Percentiles rank a stretch among this genome's conserved stretches.
phyloP scores from a whole-genome alignment of 495 filamentous ascomycete species.

The Xylona heveae region DNA sequence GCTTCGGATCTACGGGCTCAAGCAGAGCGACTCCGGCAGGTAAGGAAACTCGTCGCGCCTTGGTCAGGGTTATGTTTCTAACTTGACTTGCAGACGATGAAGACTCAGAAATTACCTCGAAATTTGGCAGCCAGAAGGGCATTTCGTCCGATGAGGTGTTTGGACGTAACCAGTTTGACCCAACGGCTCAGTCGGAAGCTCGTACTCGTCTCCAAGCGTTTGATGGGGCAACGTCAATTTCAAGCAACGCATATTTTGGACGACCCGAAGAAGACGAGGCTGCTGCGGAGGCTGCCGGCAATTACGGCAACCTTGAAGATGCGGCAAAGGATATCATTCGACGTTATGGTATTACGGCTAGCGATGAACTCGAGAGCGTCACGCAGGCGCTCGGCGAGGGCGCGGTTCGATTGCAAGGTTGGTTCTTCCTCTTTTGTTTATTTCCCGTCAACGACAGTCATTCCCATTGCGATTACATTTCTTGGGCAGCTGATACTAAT shows the following conservation, averaged over 20 bases:
- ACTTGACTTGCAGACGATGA: conserved; percentile 31
- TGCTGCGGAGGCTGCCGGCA: conserved; percentile 31
- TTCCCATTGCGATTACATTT: not conserved
- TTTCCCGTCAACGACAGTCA: not conserved
- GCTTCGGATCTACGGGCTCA: conserved; percentile 71
- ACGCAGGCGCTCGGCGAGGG: conserved; percentile 66
- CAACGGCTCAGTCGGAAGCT: conserved; percentile 60
- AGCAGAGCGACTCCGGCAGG: conserved; percentile 39
- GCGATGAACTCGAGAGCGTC: conserved; percentile 84
- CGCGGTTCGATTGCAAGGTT: conserved; percentile 59
- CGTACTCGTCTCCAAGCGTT: conserved; percentile 74
- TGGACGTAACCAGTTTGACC: conserved; percentile 69
- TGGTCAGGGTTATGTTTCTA: not conserved
- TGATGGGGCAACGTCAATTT: conserved; percentile 80
- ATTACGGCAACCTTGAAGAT: conserved; percentile 71
- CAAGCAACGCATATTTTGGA: conserved; percentile 91
- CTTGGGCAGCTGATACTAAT: conserved; percentile 6
- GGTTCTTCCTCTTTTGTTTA: conserved; percentile 7
- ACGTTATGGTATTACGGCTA: conserved; percentile 83
- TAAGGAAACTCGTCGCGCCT: conserved; percentile 17
- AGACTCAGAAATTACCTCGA: conserved; percentile 51
- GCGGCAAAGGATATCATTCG: conserved; percentile 88
- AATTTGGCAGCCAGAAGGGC: conserved; percentile 83
- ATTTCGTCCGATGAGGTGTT: conserved; percentile 98
- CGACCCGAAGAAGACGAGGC: conserved; percentile 61